Percentiles rank a stretch among this genome's conserved stretches.
Conservation (phyloP, 345 rosid species). For the Geranium rotundifolium region DNA sequence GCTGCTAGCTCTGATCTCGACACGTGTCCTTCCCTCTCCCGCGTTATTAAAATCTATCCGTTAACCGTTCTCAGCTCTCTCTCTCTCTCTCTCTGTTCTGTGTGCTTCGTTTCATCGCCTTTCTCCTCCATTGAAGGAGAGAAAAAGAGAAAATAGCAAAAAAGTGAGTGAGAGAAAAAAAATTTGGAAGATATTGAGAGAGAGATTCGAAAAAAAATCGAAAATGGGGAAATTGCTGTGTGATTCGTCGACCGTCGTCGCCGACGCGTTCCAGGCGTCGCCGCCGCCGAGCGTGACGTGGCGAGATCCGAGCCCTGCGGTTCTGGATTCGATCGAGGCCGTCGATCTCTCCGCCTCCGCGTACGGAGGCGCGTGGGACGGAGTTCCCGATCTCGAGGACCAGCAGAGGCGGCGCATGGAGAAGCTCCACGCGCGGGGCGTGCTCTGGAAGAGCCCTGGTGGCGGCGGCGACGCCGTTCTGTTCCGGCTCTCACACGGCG, state of each 20-base stretch:
- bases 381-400: conserved; percentile 77
- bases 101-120: conserved; percentile 6
- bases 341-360: conserved; percentile 19
- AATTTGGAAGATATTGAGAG: too few relatives aligned
- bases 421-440: conserved; percentile 66
- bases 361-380: conserved; percentile 39
- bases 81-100: conserved; percentile 10
- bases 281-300: conserved; percentile 47
- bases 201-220: not conserved
- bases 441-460: conserved; percentile 76
- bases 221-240: conserved; percentile 77
- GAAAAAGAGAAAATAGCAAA: conserved; percentile 1
- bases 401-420: conserved; percentile 68
- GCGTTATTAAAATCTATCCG: conserved; percentile 50
- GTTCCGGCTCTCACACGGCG: conserved; percentile 77
- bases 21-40: conserved; percentile 46
- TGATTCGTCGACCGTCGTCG: conserved; percentile 63
- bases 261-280: conserved; percentile 50
- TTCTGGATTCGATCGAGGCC: conserved; percentile 42
- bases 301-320: conserved; percentile 35
- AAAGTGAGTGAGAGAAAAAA: too few relatives aligned
- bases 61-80: conserved; percentile 30
- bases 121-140: conserved; percentile 17
- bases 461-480: conserved; percentile 42
- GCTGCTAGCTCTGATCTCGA: not conserved